A percentile compares a stretch with the other conserved stretches of the same genome.
Conservation (phyloP, 2,329 filamentous ascomycete species). For the Nemania sp. region DNA sequence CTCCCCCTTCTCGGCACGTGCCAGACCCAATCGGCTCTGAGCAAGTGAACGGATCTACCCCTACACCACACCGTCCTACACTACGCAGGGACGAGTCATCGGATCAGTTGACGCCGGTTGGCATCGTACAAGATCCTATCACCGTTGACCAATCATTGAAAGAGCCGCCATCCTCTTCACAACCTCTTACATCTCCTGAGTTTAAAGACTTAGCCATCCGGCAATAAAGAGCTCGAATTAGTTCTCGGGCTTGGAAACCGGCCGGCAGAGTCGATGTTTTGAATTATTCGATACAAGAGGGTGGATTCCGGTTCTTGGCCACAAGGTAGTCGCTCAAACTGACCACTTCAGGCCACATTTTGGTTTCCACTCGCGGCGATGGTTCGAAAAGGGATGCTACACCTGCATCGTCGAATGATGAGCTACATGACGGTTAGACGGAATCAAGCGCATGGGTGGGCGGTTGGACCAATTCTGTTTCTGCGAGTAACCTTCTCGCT, state of each 20-base stretch:
- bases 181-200: neutral
- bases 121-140: conserved; percentile 32
- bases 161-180: conserved; percentile 33
- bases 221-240: too few relatives aligned
- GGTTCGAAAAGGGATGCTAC: neutral
- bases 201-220: too few relatives aligned
- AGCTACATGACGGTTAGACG: neutral
- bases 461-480: too few relatives aligned
- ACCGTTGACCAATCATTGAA: conserved; percentile 29
- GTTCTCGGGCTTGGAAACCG: too few relatives aligned
- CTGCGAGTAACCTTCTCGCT: too few relatives aligned
- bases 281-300: neutral
- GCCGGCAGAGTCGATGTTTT: neutral
- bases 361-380: neutral
- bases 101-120: conserved; percentile 29
- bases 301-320: neutral
- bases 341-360: neutral
- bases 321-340: neutral
- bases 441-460: neutral
- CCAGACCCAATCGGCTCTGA: conserved; percentile 26
- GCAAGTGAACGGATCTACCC: conserved; percentile 18
- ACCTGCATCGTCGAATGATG: neutral
- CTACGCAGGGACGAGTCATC: conserved; percentile 24
- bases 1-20: conserved; percentile 28
- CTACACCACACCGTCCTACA: conserved; percentile 29